A percentile compares a stretch with the other conserved stretches of the same genome.
Conservation (phyloP, 2,329 filamentous ascomycete genomes). For the Alternaria atra region DNA sequence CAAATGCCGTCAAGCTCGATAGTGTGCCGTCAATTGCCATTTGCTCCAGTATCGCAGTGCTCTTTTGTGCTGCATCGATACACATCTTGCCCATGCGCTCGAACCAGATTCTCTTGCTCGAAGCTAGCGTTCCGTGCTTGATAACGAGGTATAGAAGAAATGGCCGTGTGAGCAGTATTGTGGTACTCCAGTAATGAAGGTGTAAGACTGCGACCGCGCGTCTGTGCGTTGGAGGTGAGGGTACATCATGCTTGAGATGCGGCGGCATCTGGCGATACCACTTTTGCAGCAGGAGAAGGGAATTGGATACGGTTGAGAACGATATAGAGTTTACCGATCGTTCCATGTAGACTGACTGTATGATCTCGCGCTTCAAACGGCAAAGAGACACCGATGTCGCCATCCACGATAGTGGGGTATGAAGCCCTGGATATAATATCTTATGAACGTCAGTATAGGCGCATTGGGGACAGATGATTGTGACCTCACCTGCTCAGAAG, state of each 20-base stretch:
- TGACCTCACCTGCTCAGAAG: conserved; percentile 44
- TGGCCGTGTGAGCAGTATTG: conserved; percentile 45
- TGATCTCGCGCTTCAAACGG: conserved; percentile 45
- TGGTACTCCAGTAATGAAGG: conserved; percentile 48
- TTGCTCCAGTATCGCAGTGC: conserved; percentile 36
- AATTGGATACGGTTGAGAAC: conserved; percentile 46
- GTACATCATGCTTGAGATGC: conserved; percentile 44
- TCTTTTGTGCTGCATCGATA: conserved; percentile 45
- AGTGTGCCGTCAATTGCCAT: conserved; percentile 40
- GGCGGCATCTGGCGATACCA: conserved; percentile 46
- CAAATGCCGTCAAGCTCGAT: conserved; percentile 47
- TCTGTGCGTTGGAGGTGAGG: conserved; percentile 43
- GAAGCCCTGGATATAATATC: conserved; percentile 46
- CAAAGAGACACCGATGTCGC: conserved; percentile 42
- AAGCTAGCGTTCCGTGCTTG: conserved; percentile 32
- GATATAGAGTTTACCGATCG: conserved; percentile 42
- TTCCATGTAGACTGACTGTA: conserved; percentile 47
- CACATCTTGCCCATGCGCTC: conserved; percentile 46
- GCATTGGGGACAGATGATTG: not conserved
- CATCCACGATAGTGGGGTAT: conserved; percentile 47
- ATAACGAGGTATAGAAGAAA: conserved; percentile 49
- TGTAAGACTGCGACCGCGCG: conserved; percentile 48
- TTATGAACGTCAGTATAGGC: conserved; percentile 18
- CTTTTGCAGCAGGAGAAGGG: conserved; percentile 43
- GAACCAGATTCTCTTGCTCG: conserved; percentile 45